These are phyloP conservation scores for Pilaira anomala DNA, from an alignment of 192 early-diverging fungal species.

Conservation along the genomic window DNA sequence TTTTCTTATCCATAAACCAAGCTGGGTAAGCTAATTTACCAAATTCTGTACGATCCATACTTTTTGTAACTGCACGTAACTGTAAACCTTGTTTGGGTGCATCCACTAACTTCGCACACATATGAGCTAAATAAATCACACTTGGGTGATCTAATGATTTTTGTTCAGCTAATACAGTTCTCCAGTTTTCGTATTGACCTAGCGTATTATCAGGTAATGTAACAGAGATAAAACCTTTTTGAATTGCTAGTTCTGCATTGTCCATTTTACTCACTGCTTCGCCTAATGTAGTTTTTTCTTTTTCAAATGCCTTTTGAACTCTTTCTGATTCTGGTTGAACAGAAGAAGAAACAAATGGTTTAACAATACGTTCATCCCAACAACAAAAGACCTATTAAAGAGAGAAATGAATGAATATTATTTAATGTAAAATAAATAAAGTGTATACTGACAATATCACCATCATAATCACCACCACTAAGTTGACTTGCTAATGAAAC, in stretches of 20 bases:
- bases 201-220: constrained; percentile 8
- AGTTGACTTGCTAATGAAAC: constrained; percentile 69
- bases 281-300: constrained; percentile 2
- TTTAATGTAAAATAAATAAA: background rate
- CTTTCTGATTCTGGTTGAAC: background rate
- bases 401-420: background rate
- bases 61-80: background rate
- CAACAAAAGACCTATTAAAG: constrained; percentile 38
- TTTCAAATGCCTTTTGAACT: constrained; percentile 20
- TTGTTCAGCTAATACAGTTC: constrained; percentile 22
- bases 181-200: constrained; percentile 28
- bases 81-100: constrained; percentile 35
- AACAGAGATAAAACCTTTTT: constrained; percentile 8
- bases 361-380: constrained; percentile 35
- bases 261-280: background rate
- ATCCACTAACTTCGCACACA: constrained; percentile 33
- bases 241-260: constrained; percentile 2
- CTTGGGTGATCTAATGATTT: constrained; percentile 20
- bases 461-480: constrained; percentile 79
- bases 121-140: constrained; percentile 32
- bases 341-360: constrained; percentile 13
- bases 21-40: constrained; percentile 4
- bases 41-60: constrained; percentile 8
- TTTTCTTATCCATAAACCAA: constrained; percentile 31
- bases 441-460: constrained; percentile 46